A percentile compares a stretch with the other conserved stretches of the same genome.
Conservation (phyloP, 2,329 filamentous ascomycete species). For the Colletotrichum spaethianum region DNA sequence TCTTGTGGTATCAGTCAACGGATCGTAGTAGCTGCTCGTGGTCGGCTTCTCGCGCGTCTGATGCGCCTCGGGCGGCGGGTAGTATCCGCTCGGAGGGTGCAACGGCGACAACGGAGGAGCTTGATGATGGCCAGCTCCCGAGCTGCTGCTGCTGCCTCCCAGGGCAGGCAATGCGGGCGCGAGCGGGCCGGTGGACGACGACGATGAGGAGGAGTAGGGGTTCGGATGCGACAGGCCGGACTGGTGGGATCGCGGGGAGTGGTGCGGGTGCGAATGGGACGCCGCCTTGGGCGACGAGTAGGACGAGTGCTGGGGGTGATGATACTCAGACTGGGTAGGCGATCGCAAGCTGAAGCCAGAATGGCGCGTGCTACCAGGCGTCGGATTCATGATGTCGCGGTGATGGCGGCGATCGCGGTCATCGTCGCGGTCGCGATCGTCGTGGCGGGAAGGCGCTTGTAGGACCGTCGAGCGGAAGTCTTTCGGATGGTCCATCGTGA, state of each 20-base stretch:
- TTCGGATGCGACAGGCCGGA: constrained; percentile 44
- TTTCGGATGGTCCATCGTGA: constrained; percentile 57
- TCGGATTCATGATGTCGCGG: constrained; percentile 63
- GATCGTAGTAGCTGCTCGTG: constrained; percentile 67
- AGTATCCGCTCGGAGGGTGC: constrained; percentile 60
- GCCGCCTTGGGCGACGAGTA: constrained; percentile 45
- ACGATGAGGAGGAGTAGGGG: constrained; percentile 56
- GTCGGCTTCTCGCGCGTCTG: constrained; percentile 56
- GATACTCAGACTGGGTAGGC: constrained; percentile 61
- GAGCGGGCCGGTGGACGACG: constrained; percentile 45
- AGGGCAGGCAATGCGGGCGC: constrained; percentile 41
- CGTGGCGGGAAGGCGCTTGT: constrained; percentile 60
- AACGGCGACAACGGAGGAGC: constrained; percentile 57
- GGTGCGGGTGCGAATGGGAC: constrained; percentile 46
- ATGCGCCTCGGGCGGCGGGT: constrained; percentile 50
- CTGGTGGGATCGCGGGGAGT: constrained; percentile 46
- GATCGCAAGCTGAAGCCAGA: constrained; percentile 65
- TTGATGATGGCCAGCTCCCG: constrained; percentile 40
- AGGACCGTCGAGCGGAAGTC: constrained; percentile 66
- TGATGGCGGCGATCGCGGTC: constrained; percentile 52
- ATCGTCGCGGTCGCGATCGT: constrained; percentile 54
- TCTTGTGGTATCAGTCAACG: constrained; percentile 64
- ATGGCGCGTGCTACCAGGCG: constrained; percentile 55
- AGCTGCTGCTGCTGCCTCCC: constrained; percentile 43
- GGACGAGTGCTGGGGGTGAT: constrained; percentile 48